Percentiles rank a stretch among this genome's conserved stretches.
Conservation (phyloP, 2,329 filamentous ascomycete species). For the Neofusicoccum laricinum region DNA sequence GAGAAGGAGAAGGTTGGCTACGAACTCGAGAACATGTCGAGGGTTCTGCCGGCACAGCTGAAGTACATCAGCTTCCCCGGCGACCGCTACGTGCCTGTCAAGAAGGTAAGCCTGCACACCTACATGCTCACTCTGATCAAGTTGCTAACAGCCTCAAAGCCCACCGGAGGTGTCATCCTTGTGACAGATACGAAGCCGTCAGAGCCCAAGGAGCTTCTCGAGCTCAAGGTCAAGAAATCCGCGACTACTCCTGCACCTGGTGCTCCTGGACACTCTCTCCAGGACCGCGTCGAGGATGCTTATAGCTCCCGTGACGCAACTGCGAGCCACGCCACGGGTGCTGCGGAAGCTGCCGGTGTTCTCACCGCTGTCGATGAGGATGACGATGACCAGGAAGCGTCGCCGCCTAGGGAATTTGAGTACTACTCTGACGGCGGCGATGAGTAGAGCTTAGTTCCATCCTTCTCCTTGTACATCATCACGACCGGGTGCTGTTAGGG, state of each 20-base stretch:
- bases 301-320: constrained; percentile 21
- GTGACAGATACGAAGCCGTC: constrained; percentile 78
- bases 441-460: neutral
- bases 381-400: constrained; percentile 70
- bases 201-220: constrained; percentile 76
- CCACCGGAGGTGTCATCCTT: constrained; percentile 91
- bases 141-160: constrained; percentile 56
- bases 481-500: constrained; percentile 1
- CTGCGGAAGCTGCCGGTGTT: constrained; percentile 73
- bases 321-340: constrained; percentile 45
- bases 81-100: constrained; percentile 88
- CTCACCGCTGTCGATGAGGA: constrained; percentile 87
- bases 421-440: constrained; percentile 67
- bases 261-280: constrained; percentile 33
- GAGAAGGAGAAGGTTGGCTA: constrained; percentile 98
- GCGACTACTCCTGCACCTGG: constrained; percentile 46
- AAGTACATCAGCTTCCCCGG: constrained; percentile 93
- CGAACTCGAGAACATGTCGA: constrained; percentile 94
- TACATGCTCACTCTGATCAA: constrained; percentile 1
- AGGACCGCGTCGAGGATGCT: constrained; percentile 28
- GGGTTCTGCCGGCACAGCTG: constrained; percentile 86
- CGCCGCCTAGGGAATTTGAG: constrained; percentile 69
- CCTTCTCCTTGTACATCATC: constrained; percentile 12
- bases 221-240: constrained; percentile 87
- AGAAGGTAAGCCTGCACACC: constrained; percentile 60